A percentile compares a stretch with the other conserved stretches of the same genome.
Evolutionary conservation across 495 filamentous ascomycete genomes (phyloP).

Genomic region (Annulohypoxylon nitens): DNA sequence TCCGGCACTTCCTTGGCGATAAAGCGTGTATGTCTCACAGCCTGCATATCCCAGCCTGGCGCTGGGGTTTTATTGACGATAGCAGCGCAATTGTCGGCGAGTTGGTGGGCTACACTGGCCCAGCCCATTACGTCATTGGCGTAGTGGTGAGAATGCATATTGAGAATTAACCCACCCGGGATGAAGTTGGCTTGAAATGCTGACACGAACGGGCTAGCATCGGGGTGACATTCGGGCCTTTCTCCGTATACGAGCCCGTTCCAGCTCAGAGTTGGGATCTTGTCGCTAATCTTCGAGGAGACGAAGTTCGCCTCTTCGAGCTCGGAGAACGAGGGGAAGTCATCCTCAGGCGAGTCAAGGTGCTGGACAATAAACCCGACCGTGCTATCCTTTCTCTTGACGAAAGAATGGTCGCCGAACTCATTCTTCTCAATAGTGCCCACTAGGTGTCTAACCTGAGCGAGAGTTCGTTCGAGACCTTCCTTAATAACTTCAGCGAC

Average conservation of each 20-base stretch:
- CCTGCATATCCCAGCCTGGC: conserved; percentile 54
- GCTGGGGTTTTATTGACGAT: conserved; percentile 49
- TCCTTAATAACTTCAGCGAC: conserved; percentile 48
- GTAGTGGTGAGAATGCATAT: conserved; percentile 61
- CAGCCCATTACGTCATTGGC: conserved; percentile 61
- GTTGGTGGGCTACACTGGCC: conserved; percentile 54
- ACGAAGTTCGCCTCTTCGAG: conserved; percentile 52
- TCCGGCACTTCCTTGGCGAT: conserved; percentile 42
- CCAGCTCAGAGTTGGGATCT: conserved; percentile 50
- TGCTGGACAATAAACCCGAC: conserved; percentile 59
- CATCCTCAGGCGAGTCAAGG: conserved; percentile 52
- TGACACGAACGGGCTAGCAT: conserved; percentile 51
- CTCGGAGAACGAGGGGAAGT: conserved; percentile 50
- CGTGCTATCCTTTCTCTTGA: conserved; percentile 58
- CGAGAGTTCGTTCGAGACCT: conserved; percentile 59
- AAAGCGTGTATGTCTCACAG: conserved; percentile 54
- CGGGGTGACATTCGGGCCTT: conserved; percentile 56
- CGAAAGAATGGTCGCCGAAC: conserved; percentile 54
- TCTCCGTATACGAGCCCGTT: conserved; percentile 58
- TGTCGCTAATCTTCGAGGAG: conserved; percentile 49
- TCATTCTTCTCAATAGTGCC: conserved; percentile 59
- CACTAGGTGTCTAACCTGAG: conserved; percentile 58
- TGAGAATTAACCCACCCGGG: conserved; percentile 58
- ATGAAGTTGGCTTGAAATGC: conserved; percentile 61
- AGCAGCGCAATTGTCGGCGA: conserved; percentile 60